Evolutionary conservation across 805 yeast species (phyloP), one percentile per base, ranked within the genome.

Genomic region (Cyberlindnera mycetangii): DNA sequence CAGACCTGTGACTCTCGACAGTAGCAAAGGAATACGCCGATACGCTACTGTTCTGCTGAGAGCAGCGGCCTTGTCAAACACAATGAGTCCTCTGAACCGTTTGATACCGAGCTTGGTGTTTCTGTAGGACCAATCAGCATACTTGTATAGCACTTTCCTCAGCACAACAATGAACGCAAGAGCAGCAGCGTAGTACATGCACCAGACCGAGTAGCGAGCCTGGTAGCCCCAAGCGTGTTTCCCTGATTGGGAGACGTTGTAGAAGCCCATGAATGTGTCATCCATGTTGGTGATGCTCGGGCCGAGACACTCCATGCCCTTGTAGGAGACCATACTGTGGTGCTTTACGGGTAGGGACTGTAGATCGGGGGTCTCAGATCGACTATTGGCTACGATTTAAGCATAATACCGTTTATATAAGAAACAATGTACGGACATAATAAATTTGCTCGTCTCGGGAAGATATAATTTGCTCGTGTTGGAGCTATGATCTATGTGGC

Each of bases 1-100:
- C 47, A 69, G 17, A 57, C 81, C 63, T 48, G 66, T 47, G 55
- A 66, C 41, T 51, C 65, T 45, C 53, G 70, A 65, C 7, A 66
- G 14, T 1, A 50, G 41, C 15, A 55, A 43, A 2, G 72, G 69
- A 5, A 67, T 32, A 39, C 60, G 62, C 44, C 64, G 62, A 37
- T 70, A 69, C 0, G 62, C 48, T 4, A 68, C 18, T 15, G 42
- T 55, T 49, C 74, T 56, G 17, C 60, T 50, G 1, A 58, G n/a
- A 1, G 72, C 69, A 1, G 54, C 46, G 7, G 55, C 7, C 39
- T 57, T 64, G 20, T 62, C 42, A 5, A 44, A 16, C 2, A 45
- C 2, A 6, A 18, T 28, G 5, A 30, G 16, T 2, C 32, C 14
- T n/a, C 28, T 31, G 27, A 27, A 12, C 9, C 3, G n/a, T 20